These are phyloP conservation scores for Trichodelitschia bisporula DNA, from an alignment of 495 filamentous ascomycete species.

Conservation along the genomic window DNA sequence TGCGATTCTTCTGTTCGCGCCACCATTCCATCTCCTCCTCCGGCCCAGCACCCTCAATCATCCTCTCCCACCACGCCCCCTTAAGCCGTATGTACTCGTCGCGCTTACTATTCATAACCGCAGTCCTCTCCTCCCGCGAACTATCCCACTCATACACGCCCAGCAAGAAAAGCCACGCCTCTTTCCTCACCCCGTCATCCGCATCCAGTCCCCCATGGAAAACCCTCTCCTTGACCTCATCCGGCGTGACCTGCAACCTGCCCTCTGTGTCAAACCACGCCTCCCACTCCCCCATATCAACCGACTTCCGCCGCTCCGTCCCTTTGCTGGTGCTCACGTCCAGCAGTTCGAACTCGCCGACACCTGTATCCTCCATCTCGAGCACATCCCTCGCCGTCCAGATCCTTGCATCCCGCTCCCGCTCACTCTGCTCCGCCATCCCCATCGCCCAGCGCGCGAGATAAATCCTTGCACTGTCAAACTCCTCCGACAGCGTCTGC, in stretches of 20 bases:
- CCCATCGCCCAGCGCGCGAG: slow-evolving; percentile 96
- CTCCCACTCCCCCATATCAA: slow-evolving; percentile 72
- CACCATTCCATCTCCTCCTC: slow-evolving; percentile 72
- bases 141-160: slow-evolving; percentile 85
- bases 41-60: slow-evolving; percentile 35
- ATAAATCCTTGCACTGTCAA: slow-evolving; percentile 85
- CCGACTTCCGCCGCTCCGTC: slow-evolving; percentile 45
- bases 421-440: slow-evolving; percentile 85
- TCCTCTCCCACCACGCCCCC: slow-evolving; percentile 85
- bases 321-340: slow-evolving; percentile 48
- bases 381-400: slow-evolving; percentile 86
- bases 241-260: slow-evolving; percentile 45
- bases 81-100: slow-evolving; percentile 91
- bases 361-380: slow-evolving; percentile 77
- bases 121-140: slow-evolving; percentile 53
- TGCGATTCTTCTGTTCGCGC: slow-evolving; percentile 80
- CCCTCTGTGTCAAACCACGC: slow-evolving; percentile 51
- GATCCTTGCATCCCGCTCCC: slow-evolving; percentile 57
- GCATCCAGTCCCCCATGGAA: slow-evolving; percentile 86
- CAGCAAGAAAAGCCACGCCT: slow-evolving; percentile 87
- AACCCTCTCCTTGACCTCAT: slow-evolving; percentile 86
- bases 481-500: slow-evolving; percentile 84
- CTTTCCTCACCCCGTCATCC: slow-evolving; percentile 76
- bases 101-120: slow-evolving; percentile 55
- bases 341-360: slow-evolving; percentile 87